Conservation (phyloP, 495 filamentous ascomycete species). For the Penicillium tannophilum region DNA sequence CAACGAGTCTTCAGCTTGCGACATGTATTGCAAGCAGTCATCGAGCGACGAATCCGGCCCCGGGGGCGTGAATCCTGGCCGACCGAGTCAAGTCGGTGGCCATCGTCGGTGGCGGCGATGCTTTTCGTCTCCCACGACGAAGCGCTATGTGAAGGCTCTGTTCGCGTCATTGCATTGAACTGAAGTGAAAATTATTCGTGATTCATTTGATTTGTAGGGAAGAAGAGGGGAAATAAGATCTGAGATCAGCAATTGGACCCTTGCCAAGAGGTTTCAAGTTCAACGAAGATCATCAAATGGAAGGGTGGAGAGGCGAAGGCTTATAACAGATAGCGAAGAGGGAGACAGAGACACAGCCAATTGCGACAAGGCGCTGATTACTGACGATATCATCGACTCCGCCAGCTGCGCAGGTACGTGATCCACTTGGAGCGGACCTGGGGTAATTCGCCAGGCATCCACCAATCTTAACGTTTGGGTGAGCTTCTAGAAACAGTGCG, state of each 20-base stretch:
- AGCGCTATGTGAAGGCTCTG: constrained; percentile 26
- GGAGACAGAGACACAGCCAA: constrained; percentile 22
- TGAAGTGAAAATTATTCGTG: constrained; percentile 4
- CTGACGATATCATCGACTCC: constrained; percentile 36
- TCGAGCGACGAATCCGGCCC: constrained; percentile 44
- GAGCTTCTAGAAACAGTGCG: constrained; percentile 34
- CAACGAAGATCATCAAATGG: constrained; percentile 25
- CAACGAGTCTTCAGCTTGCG: constrained; percentile 49
- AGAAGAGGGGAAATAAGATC: constrained; percentile 4
- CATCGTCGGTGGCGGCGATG: constrained; percentile 30
- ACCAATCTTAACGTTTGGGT: constrained; percentile 24
- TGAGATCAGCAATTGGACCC: constrained; percentile 23
- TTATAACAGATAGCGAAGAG: constrained; percentile 28
- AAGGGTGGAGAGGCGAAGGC: constrained; percentile 28
- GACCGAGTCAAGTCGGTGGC: constrained; percentile 29
- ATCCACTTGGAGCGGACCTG: constrained; percentile 32
- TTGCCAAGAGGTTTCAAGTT: constrained; percentile 9
- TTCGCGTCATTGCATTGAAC: constrained; percentile 34
- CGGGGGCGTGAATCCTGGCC: constrained; percentile 36
- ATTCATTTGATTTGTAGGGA: constrained; percentile 3
- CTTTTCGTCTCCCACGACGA: constrained; percentile 37
- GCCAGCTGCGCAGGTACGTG: constrained; percentile 35
- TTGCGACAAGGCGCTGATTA: constrained; percentile 32
- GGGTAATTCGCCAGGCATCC: constrained; percentile 30
- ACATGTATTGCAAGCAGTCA: constrained; percentile 48